phyloP scores from a whole-genome alignment of 2,329 filamentous ascomycete genomes.

The Gyromitra esculenta region DNA sequence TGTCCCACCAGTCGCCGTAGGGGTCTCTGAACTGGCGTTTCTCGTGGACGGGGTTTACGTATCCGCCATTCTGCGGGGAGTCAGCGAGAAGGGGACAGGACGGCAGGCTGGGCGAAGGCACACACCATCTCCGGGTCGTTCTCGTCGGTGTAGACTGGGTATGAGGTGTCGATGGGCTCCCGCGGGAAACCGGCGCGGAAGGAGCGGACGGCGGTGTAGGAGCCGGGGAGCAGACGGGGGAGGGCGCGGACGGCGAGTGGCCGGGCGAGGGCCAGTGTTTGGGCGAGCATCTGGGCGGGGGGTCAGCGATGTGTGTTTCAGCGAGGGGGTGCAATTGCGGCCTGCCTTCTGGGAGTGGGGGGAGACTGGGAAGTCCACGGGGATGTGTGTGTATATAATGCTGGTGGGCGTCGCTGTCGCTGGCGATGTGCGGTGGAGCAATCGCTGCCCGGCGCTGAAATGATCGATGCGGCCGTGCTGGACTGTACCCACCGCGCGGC shows the following conservation, averaged over 20 bases:
- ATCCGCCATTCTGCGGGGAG: slow-evolving; percentile 76
- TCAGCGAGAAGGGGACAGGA: slow-evolving; percentile 7
- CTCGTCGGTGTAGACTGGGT: slow-evolving; percentile 44
- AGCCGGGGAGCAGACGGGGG: slow-evolving; percentile 16
- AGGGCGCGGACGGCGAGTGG: slow-evolving; percentile 39
- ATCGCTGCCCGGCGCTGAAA: background rate
- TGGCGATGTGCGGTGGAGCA: background rate
- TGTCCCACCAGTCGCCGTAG: slow-evolving; percentile 94
- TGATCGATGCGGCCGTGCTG: background rate
- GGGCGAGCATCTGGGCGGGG: slow-evolving; percentile 49
- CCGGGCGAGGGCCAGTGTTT: slow-evolving; percentile 45
- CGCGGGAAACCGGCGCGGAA: slow-evolving; percentile 47
- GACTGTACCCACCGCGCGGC: background rate
- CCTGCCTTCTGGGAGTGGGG: background rate
- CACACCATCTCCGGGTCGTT: slow-evolving; percentile 54
- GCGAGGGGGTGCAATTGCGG: background rate
- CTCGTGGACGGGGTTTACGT: slow-evolving; percentile 78
- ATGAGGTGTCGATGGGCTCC: slow-evolving; percentile 26
- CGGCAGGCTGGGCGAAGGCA: background rate
- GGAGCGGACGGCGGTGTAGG: slow-evolving; percentile 21
- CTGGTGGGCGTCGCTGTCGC: slow-evolving; percentile 15
- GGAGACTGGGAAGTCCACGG: background rate
- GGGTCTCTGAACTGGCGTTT: slow-evolving; percentile 95
- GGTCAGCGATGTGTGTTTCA: background rate
- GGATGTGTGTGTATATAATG: background rate